Conservation (phyloP, 768 basidiomycete genomes). For the Leccinum subtestaceum region DNA sequence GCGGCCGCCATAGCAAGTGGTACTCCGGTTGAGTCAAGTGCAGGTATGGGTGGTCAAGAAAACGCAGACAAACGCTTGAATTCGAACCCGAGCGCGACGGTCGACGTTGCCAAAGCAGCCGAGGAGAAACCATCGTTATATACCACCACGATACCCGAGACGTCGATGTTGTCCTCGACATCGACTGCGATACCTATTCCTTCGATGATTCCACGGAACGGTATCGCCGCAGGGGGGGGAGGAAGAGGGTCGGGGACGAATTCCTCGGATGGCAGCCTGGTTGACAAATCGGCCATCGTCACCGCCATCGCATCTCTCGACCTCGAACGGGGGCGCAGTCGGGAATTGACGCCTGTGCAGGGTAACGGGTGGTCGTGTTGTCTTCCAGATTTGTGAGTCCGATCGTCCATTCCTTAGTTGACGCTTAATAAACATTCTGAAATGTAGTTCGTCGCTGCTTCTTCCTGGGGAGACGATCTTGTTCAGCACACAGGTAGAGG, state of each 20-base stretch:
- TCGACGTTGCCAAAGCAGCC: neutral
- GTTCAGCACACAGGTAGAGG: constrained; percentile 54
- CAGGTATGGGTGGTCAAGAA: neutral
- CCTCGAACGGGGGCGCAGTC: constrained; percentile 49
- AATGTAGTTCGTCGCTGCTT: constrained; percentile 37
- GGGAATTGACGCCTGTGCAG: constrained; percentile 53
- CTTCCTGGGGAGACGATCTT: constrained; percentile 46
- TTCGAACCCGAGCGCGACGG: neutral
- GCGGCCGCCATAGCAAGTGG: neutral
- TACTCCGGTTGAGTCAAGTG: neutral
- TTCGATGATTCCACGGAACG: neutral
- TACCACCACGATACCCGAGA: constrained; percentile 4
- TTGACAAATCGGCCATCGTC: constrained; percentile 32
- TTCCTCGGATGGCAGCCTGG: constrained; percentile 49
- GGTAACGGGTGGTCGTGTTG: constrained; percentile 36
- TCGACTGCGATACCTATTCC: constrained; percentile 12
- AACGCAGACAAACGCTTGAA: neutral
- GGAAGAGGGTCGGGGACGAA: constrained; percentile 37
- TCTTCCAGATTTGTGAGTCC: constrained; percentile 46
- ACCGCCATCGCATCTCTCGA: constrained; percentile 35
- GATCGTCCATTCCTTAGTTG: neutral
- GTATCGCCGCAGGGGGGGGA: constrained; percentile 18
- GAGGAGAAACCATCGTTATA: constrained; percentile 7
- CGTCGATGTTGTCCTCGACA: constrained; percentile 1
- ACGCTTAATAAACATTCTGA: neutral